Evolutionary conservation across 345 rosid species (phyloP), one percentile per base, ranked within the genome.

Genomic region (Durio zibethinus): DNA sequence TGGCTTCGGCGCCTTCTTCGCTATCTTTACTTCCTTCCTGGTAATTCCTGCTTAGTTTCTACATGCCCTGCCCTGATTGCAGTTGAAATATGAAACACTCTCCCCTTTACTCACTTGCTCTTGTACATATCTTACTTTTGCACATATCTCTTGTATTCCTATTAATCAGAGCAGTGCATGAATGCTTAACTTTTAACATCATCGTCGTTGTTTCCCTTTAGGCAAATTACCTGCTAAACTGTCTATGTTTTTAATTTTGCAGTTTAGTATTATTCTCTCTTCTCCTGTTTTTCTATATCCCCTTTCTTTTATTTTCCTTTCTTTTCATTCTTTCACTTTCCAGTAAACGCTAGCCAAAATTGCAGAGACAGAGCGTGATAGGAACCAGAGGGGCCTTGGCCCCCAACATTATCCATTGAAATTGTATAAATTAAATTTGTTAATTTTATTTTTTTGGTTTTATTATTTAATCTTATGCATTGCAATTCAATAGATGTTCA

Each of bases 1-100:
- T 69, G 98, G 94, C 31, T 94, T 94, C 29, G 98, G 98, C 31
- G 93, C 92, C 72, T 94, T 94, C 85, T 92, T 94, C 71, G 98
- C 98, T 43, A 29, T 91, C 80, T 91, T 94, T 87, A 92, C 97
- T 64, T 91, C 98, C 77, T 86, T 93, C 81, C 83, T 94, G 89
- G 97, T 94, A 79, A 52, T n/a, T 52, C 45, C 2, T 74, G 21
- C 20, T 57, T 4, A 4, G 5, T 56, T 14, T 2, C 60, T 23
- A 56, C 25, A 1, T 8, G 10, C 10, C 6, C 25, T n/a, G 25
- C n/a, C 6, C 2, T 54, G 52, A 47, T 40, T 40, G 43, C 47
- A 16, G 56, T 16, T 50, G 21, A 16, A 18, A 18, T 21, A 16
- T 8, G 0, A n/a, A n/a, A n/a, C 29, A 43, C 33, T 21, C 0